These are phyloP conservation scores for Coemansia sp. DNA, from an alignment of 192 early-diverging fungal species.

Conservation along the genomic window DNA sequence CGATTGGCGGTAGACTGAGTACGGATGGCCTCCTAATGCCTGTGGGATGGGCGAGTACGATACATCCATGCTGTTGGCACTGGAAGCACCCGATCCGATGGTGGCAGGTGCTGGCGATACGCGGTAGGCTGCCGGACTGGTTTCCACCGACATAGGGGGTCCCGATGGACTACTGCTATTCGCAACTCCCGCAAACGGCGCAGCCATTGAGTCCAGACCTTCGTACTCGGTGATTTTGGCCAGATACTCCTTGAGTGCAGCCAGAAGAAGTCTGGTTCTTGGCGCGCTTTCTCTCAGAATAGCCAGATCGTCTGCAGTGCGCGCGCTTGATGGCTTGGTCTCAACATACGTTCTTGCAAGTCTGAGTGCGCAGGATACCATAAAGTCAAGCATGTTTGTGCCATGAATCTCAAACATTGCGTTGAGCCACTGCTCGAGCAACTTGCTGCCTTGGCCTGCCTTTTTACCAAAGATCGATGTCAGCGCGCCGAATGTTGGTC, in stretches of 20 bases:
- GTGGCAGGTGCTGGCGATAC: too few species aligned
- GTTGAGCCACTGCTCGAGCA: conserved; percentile 37
- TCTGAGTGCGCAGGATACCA: conserved; percentile 12
- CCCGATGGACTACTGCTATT: too few species aligned
- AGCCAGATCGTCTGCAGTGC: neutral
- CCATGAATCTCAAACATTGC: conserved; percentile 34
- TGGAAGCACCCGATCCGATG: neutral
- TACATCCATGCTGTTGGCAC: neutral
- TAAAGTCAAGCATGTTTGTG: conserved; percentile 19
- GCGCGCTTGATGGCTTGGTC: conserved; percentile 5
- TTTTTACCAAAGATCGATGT: conserved; percentile 6
- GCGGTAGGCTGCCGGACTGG: too few species aligned
- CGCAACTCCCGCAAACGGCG: neutral
- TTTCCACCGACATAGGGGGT: too few species aligned
- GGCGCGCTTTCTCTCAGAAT: neutral
- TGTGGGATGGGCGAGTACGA: neutral
- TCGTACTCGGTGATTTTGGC: conserved; percentile 16
- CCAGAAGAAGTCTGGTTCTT: neutral
- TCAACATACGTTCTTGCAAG: conserved; percentile 20
- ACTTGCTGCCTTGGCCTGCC: conserved; percentile 19
- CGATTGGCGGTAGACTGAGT: neutral
- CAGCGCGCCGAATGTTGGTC: neutral
- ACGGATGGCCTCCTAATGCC: neutral
- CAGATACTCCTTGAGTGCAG: conserved; percentile 18
- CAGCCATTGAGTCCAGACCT: conserved; percentile 1